phyloP scores from a whole-genome alignment of 768 basidiomycete species.

The Boletus rex-veris region DNA sequence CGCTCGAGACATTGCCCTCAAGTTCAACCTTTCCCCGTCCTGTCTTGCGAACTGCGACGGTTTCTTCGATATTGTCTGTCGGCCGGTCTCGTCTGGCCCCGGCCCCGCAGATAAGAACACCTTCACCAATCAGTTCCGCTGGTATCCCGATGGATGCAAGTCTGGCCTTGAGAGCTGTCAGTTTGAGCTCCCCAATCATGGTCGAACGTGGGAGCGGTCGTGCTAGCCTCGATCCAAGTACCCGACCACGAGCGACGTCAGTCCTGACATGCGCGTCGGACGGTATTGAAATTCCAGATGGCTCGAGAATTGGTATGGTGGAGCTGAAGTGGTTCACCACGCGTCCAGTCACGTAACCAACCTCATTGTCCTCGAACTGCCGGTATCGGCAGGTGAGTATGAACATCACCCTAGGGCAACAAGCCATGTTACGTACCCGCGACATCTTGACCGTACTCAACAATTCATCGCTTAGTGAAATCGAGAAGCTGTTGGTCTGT shows the following conservation, averaged over 20 bases:
- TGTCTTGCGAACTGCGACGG: constrained; percentile 87
- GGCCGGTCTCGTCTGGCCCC: constrained; percentile 44
- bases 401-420: not conserved
- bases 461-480: constrained; percentile 89
- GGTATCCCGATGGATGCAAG: constrained; percentile 73
- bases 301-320: constrained; percentile 85
- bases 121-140: constrained; percentile 96
- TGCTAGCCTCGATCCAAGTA: constrained; percentile 63
- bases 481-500: constrained; percentile 91
- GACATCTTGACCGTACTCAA: constrained; percentile 81
- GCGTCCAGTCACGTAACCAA: constrained; percentile 89
- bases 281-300: constrained; percentile 38
- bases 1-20: constrained; percentile 83
- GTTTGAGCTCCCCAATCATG: constrained; percentile 96
- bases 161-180: constrained; percentile 83
- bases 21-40: constrained; percentile 82
- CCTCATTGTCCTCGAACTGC: constrained; percentile 97
- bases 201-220: constrained; percentile 79
- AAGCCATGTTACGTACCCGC: constrained; percentile 51
- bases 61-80: constrained; percentile 51
- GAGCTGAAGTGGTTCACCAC: constrained; percentile 82
- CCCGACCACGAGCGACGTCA: constrained; percentile 34
- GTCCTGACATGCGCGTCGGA: constrained; percentile 22
- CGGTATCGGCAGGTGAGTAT: constrained; percentile 3
- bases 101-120: constrained; percentile 84